Conservation (phyloP, 2,329 filamentous ascomycete species). For the Microsporum canis region DNA sequence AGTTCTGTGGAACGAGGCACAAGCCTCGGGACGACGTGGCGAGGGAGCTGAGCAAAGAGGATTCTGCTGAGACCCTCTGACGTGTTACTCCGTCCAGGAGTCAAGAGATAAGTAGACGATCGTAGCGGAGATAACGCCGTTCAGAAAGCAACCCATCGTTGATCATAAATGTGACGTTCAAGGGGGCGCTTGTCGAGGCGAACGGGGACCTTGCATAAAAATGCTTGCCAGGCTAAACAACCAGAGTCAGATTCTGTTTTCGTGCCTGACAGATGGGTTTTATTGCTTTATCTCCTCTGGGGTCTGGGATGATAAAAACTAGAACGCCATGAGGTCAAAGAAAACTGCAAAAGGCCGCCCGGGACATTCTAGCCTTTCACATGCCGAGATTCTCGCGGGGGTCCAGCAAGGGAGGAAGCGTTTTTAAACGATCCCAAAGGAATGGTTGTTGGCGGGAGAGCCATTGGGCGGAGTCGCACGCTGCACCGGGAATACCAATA, state of each 20-base stretch:
- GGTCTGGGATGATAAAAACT: neutral
- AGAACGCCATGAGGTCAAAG: neutral
- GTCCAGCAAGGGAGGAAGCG: neutral
- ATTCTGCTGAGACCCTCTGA: neutral
- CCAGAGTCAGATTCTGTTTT: neutral
- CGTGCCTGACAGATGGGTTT: neutral
- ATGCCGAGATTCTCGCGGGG: neutral
- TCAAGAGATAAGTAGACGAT: neutral
- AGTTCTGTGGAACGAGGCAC: slow-evolving; percentile 3
- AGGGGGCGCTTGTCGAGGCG: neutral
- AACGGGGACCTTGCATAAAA: neutral
- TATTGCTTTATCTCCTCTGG: neutral
- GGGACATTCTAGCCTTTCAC: slow-evolving; percentile 1
- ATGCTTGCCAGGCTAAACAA: neutral
- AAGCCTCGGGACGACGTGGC: slow-evolving; percentile 11
- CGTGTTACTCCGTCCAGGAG: neutral
- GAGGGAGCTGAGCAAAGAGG: neutral
- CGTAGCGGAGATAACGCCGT: neutral
- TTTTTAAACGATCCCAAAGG: neutral
- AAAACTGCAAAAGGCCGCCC: neutral
- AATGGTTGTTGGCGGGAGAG: slow-evolving; percentile 4
- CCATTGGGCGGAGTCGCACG: neutral
- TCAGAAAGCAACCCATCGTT: neutral
- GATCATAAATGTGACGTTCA: neutral
- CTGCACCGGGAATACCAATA: neutral